A percentile compares a stretch with the other conserved stretches of the same genome.
These are phyloP conservation scores for Jacaranda mimosifolia DNA, from an alignment of 257 asterid species.

Conservation along the genomic window DNA sequence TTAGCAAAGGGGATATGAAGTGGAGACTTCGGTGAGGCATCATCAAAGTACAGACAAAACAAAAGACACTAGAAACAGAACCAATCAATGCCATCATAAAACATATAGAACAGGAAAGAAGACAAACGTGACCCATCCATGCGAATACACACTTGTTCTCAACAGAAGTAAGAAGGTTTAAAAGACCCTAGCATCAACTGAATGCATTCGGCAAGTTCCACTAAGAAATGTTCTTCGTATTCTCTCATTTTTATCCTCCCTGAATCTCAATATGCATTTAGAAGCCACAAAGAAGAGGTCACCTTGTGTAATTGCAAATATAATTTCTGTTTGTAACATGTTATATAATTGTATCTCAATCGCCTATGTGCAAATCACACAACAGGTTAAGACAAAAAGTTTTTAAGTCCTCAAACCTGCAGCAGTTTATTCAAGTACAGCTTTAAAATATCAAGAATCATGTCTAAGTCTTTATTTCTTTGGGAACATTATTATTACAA, in stretches of 20 bases:
- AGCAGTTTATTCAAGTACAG: neutral
- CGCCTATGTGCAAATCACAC: neutral
- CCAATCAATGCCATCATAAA: neutral
- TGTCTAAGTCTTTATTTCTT: conserved; percentile 15
- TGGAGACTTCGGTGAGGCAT: conserved; percentile 23
- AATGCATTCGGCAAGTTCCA: neutral
- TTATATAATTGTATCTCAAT: neutral
- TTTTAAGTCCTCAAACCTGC: too few species aligned
- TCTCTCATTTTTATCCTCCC: neutral
- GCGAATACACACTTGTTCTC: conserved; percentile 1
- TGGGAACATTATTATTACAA: neutral
- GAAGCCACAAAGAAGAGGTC: neutral
- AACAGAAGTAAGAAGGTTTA: neutral
- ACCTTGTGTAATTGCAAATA: neutral
- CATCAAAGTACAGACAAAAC: conserved; percentile 19
- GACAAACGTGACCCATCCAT: conserved; percentile 11
- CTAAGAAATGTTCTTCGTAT: conserved; percentile 7
- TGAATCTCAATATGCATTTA: neutral
- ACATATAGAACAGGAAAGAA: conserved; percentile 3
- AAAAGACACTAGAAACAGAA: conserved; percentile 9
- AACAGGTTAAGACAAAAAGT: too few species aligned
- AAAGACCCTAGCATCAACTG: neutral
- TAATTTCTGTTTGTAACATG: neutral
- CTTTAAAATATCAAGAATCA: neutral
- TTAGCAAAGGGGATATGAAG: conserved; percentile 18